Conservation (phyloP, 2,329 filamentous ascomycete genomes). For the Cladosporium sp. region DNA sequence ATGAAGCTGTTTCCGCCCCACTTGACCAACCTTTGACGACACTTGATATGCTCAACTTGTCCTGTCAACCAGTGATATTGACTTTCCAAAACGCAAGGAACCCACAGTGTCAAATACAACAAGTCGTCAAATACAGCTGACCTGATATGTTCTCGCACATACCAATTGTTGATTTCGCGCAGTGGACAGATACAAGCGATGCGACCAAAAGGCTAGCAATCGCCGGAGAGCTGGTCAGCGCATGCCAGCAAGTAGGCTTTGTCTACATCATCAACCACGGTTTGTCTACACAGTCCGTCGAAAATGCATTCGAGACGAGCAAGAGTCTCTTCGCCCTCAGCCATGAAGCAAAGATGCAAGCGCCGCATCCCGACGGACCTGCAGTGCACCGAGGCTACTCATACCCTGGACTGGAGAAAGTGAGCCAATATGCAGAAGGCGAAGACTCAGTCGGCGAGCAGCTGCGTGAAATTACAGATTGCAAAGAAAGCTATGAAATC, state of each 20-base stretch:
- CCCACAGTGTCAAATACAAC: no score
- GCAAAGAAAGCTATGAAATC: conserved; percentile 42
- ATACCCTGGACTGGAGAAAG: conserved; percentile 35
- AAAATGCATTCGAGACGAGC: conserved; percentile 26
- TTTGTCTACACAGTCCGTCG: conserved; percentile 28
- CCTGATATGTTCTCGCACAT: conserved; percentile 13
- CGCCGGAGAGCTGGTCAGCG: conserved; percentile 35
- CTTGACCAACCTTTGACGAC: no score
- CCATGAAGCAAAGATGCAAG: conserved; percentile 32
- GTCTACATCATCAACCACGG: conserved; percentile 41
- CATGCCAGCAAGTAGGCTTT: conserved; percentile 38
- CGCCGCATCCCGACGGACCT: conserved; percentile 37
- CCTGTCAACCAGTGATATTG: no score
- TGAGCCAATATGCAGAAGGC: conserved; percentile 21
- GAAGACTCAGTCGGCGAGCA: conserved; percentile 14
- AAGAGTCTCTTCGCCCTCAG: conserved; percentile 37
- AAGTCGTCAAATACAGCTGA: neutral
- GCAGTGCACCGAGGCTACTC: conserved; percentile 40
- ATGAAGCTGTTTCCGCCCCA: no score
- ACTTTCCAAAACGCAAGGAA: no score
- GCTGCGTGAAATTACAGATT: conserved; percentile 18
- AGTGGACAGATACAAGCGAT: conserved; percentile 12
- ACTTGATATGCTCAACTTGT: no score
- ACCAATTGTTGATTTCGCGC: conserved; percentile 22
- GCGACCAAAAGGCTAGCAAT: conserved; percentile 13